phyloP scores from a whole-genome alignment of 2,329 filamentous ascomycete species.

The Pseudogymnoascus sp. region DNA sequence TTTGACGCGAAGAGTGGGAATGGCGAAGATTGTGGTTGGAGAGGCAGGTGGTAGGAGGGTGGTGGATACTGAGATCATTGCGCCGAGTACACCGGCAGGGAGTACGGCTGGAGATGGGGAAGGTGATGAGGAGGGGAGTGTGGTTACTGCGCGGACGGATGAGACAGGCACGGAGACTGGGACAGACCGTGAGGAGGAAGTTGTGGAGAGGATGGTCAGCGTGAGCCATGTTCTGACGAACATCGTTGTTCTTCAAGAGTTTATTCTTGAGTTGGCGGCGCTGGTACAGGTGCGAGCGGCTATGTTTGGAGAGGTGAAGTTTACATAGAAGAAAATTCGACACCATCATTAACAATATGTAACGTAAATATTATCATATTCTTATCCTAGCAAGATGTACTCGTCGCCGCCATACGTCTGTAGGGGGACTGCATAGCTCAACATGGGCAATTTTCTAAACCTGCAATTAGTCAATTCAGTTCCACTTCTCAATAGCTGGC shows the following conservation, averaged over 20 bases:
- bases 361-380: not conserved
- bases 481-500: not conserved
- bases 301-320: conserved; percentile 67
- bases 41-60: not conserved
- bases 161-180: conserved; percentile 18
- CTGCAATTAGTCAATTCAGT: not conserved
- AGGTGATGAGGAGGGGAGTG: conserved; percentile 17
- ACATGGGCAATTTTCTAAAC: not conserved
- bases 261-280: conserved; percentile 67
- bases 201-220: conserved; percentile 40
- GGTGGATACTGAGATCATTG: conserved; percentile 11
- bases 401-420: not conserved
- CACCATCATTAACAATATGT: not conserved
- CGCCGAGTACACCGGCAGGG: conserved; percentile 13
- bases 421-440: not conserved
- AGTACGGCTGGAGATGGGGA: conserved; percentile 23
- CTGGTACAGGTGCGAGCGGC: conserved; percentile 66
- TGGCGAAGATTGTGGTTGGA: conserved; percentile 30
- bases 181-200: conserved; percentile 22
- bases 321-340: conserved; percentile 32
- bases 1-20: conserved; percentile 44
- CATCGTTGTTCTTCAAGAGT: conserved; percentile 69
- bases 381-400: not conserved
- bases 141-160: conserved; percentile 12
- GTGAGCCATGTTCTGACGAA: conserved; percentile 75